Conservation (phyloP, 176 grass and related monocot genomes). For the Thinopyrum elongatum region DNA sequence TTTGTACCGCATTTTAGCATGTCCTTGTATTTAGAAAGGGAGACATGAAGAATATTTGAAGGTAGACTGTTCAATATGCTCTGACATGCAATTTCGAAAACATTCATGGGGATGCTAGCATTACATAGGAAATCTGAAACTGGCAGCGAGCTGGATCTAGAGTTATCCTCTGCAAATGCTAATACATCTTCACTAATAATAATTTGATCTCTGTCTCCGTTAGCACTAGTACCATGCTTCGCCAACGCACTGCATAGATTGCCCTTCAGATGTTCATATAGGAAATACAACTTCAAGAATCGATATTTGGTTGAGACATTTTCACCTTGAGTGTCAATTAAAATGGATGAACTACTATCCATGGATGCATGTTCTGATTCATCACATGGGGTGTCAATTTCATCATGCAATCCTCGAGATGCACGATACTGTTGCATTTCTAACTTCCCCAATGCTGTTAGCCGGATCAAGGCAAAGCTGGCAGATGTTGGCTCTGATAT, state of each 20-base stretch:
- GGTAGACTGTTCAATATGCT: conserved; percentile 60
- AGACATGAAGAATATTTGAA: conserved; percentile 48
- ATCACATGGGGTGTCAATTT: conserved; percentile 26
- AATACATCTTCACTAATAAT: conserved; percentile 50
- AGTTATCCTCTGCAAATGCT: conserved; percentile 49
- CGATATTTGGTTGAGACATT: conserved; percentile 11
- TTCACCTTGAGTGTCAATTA: conserved; percentile 16
- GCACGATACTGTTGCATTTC: conserved; percentile 66
- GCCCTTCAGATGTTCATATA: conserved; percentile 57
- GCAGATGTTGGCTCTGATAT: conserved; percentile 21
- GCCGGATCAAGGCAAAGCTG: conserved; percentile 70
- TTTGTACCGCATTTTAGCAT: conserved; percentile 32
- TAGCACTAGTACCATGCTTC: conserved; percentile 35
- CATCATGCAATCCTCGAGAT: conserved; percentile 25
- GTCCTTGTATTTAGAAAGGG: conserved; percentile 68
- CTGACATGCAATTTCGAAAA: conserved; percentile 76
- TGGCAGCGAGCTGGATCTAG: conserved; percentile 26
- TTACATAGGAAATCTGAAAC: conserved; percentile 65
- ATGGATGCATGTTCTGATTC: conserved; percentile 40
- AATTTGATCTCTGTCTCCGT: conserved; percentile 36
- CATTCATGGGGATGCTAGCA: conserved; percentile 59
- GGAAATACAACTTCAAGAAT: conserved; percentile 55
- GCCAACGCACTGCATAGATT: conserved; percentile 57
- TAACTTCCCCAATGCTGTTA: conserved; percentile 64
- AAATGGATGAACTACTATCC: conserved; percentile 32